Base-by-base conservation (phyloP, 495 filamentous ascomycete species). In the Apodospora peruviana region DNA sequence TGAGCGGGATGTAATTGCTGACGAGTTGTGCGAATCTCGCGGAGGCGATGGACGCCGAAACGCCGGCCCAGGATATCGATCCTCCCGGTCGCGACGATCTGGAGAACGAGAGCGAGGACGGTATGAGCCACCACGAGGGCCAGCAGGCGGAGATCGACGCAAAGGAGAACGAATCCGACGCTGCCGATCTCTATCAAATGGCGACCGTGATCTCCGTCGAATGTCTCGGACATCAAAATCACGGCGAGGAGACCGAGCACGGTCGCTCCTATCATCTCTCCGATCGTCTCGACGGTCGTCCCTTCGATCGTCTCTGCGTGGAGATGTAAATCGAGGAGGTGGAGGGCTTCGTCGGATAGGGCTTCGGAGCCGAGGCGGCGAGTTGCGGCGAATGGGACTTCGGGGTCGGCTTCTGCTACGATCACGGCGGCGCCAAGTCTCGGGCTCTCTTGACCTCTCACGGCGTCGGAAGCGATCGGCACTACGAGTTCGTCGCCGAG, bases 21-120 rank as follows among this genome's bases (percentile, higher is more conserved):
- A 72, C 17, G 66, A 62, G 24, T 72, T 68, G 14, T 66, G 53
- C 1, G 69, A 71, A 3, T 75, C 73, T 29, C 70, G 62, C 3
- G 60, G 59, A 0, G 63, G 68, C 12, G 70, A 68, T 9, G 45
- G 60, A 19, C 69, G 70, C 53, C 72, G 65, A 39, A 59, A 65
- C 2, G 66, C 53, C 3, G 67, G 52, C 14, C 57, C 55, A 18
- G 49, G 48, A 48, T 61, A 73, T 7, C 71, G 60, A 47, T 76
- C 73, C 25, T 73, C 69, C 40, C 70, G 56, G 19, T 70, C 68
- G 40, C 73, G 72, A 32, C 72, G 67, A 14, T 75, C 71, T 5
- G 64, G 60, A 20, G 56, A 70, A 14, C 71, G 66, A 21, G 70
- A 73, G 14, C 73, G 66, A 21, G 61, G 70, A 41, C 71, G 62